Percentiles rank a stretch among this genome's conserved stretches.
phyloP scores from a whole-genome alignment of 1,139 yeast genomes.

The Pichia sp. region DNA sequence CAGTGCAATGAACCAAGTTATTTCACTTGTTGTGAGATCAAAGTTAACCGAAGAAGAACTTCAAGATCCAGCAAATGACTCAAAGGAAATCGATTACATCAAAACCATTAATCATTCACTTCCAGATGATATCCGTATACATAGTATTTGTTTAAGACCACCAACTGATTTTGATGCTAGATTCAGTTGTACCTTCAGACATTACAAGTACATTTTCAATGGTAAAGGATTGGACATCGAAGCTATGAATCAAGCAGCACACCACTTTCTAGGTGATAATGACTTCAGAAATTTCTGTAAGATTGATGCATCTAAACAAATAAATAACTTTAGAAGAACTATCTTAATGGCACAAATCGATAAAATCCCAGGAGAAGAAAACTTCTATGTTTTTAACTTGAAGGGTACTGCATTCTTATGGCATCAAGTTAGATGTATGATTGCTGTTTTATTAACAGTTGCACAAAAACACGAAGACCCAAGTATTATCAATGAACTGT shows the following conservation, averaged over 20 bases:
- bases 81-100: conserved; percentile 71
- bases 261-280: conserved; percentile 65
- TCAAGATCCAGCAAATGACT: conserved; percentile 51
- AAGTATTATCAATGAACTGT: conserved; percentile 51
- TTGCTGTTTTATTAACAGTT: conserved; percentile 73
- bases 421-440: conserved; percentile 98
- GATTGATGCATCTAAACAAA: conserved; percentile 91
- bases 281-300: conserved; percentile 96
- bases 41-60: conserved; percentile 58
- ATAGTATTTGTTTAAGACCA: conserved; percentile 79
- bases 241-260: conserved; percentile 70
- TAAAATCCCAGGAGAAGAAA: conserved; percentile 34
- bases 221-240: conserved; percentile 56
- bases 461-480: conserved; percentile 78
- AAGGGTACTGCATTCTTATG: conserved; percentile 91
- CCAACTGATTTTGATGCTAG: conserved; percentile 87
- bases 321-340: conserved; percentile 66
- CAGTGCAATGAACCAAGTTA: conserved; percentile 95
- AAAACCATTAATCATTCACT: conserved; percentile 70
- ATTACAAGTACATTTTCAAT: conserved; percentile 77
- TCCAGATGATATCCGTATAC: conserved; percentile 82
- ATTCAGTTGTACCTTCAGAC: conserved; percentile 81
- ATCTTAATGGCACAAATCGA: conserved; percentile 54
- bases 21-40: conserved; percentile 76
- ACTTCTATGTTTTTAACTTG: conserved; percentile 67